Evolutionary conservation across 306 rosid species (phyloP).

Genomic region (Carpinus viminea): DNA sequence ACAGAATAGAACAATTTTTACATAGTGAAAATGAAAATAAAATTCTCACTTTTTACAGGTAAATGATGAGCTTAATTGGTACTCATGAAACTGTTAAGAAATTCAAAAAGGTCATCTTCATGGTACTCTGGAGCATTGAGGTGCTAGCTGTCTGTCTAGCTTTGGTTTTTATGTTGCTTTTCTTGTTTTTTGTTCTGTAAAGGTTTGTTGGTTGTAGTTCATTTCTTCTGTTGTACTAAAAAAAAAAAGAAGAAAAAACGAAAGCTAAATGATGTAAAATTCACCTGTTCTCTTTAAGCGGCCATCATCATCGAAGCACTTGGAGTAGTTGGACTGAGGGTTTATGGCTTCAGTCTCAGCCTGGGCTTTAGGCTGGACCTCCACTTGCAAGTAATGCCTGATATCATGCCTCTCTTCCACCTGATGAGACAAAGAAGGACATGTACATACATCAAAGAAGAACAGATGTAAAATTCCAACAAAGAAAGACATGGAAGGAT

Average conservation of each 20-base stretch:
- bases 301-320: conserved; percentile 79
- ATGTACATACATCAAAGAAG: background rate
- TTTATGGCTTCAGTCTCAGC: conserved; percentile 42
- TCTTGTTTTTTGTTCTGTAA: no score
- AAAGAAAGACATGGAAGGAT: background rate
- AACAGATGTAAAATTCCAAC: background rate
- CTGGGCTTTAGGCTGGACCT: conserved; percentile 47
- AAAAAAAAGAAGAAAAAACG: background rate
- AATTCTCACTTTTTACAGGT: background rate
- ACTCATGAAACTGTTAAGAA: background rate
- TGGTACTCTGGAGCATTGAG: background rate
- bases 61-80: background rate
- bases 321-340: conserved; percentile 51
- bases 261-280: background rate
- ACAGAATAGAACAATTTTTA: background rate
- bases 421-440: conserved; percentile 29
- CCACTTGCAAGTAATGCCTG: conserved; percentile 63
- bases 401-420: conserved; percentile 63
- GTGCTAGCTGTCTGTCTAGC: no score
- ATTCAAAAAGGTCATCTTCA: background rate
- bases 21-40: background rate
- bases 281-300: conserved; percentile 77
- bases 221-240: no score
- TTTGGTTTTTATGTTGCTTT: no score
- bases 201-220: no score